phyloP scores from a whole-genome alignment of 805 yeast species.

The Ogataea polymorpha region DNA sequence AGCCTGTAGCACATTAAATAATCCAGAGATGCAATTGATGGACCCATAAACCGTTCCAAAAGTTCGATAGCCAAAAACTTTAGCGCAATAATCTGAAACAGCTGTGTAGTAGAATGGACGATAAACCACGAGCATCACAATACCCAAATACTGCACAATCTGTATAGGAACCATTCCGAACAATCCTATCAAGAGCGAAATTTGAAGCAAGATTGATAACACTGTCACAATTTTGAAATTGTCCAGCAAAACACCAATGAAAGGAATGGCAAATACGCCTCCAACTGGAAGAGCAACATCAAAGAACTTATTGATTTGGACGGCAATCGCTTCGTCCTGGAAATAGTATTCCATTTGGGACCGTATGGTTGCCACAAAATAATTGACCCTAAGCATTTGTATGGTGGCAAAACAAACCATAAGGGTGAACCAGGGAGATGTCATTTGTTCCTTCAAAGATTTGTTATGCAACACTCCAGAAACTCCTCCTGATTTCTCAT shows the following conservation, averaged over 20 bases:
- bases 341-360: slow-evolving; percentile 78
- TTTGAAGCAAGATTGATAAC: slow-evolving; percentile 46
- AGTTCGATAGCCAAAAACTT: slow-evolving; percentile 88
- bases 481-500: slow-evolving; percentile 57
- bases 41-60: slow-evolving; percentile 92
- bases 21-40: slow-evolving; percentile 76
- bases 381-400: slow-evolving; percentile 89
- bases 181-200: slow-evolving; percentile 65
- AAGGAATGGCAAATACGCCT: slow-evolving; percentile 82
- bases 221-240: slow-evolving; percentile 61
- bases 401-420: slow-evolving; percentile 78
- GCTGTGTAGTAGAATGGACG: slow-evolving; percentile 93
- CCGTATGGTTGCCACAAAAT: slow-evolving; percentile 85
- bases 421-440: slow-evolving; percentile 70
- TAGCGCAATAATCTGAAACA: slow-evolving; percentile 86
- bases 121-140: slow-evolving; percentile 69
- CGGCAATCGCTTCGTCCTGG: slow-evolving; percentile 48
- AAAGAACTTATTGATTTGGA: slow-evolving; percentile 64
- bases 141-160: slow-evolving; percentile 63
- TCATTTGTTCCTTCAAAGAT: slow-evolving; percentile 37
- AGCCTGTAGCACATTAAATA: slow-evolving; percentile 73
- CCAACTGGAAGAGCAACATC: slow-evolving; percentile 88
- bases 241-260: slow-evolving; percentile 79
- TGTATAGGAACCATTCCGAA: slow-evolving; percentile 56
- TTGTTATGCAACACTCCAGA: slow-evolving; percentile 78